These are phyloP conservation scores for Candida berthetii DNA, from an alignment of 805 yeast genomes.

Conservation along the genomic window DNA sequence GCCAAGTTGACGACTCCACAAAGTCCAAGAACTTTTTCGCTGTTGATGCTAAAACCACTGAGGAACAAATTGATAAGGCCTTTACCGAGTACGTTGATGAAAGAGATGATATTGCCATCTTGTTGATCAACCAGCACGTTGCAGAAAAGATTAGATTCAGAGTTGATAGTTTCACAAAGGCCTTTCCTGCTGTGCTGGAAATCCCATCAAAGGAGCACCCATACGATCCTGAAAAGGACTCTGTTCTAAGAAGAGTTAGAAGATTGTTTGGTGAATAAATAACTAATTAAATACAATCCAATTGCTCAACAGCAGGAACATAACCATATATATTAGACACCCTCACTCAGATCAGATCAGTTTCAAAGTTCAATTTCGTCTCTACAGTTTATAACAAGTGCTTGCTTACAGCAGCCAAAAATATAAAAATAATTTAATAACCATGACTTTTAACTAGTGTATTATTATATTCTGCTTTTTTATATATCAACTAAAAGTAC, in stretches of 20 bases:
- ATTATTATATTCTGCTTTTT: background rate
- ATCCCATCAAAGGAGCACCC: slow-evolving; percentile 99
- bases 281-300: too few relatives aligned
- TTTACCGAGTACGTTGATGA: slow-evolving; percentile 68
- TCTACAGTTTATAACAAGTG: too few relatives aligned
- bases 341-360: too few relatives aligned
- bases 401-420: too few relatives aligned
- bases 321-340: too few relatives aligned
- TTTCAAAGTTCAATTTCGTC: too few relatives aligned
- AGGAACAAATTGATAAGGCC: slow-evolving; percentile 66
- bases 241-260: slow-evolving; percentile 89
- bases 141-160: slow-evolving; percentile 84
- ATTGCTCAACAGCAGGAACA: too few relatives aligned
- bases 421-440: too few relatives aligned
- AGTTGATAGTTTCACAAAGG: slow-evolving; percentile 79
- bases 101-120: slow-evolving; percentile 87
- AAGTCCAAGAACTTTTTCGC: slow-evolving; percentile 68
- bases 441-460: background rate
- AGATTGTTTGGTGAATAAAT: slow-evolving; percentile 85
- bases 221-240: slow-evolving; percentile 95
- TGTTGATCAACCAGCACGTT: slow-evolving; percentile 88
- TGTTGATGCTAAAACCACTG: slow-evolving; percentile 73
- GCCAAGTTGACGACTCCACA: slow-evolving; percentile 63
- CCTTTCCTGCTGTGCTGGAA: slow-evolving; percentile 95
- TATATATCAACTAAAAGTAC: background rate